Percentiles rank a stretch among this genome's conserved stretches.
phyloP scores from a whole-genome alignment of 2,329 filamentous ascomycete species.

The Curvularia verruculosa region DNA sequence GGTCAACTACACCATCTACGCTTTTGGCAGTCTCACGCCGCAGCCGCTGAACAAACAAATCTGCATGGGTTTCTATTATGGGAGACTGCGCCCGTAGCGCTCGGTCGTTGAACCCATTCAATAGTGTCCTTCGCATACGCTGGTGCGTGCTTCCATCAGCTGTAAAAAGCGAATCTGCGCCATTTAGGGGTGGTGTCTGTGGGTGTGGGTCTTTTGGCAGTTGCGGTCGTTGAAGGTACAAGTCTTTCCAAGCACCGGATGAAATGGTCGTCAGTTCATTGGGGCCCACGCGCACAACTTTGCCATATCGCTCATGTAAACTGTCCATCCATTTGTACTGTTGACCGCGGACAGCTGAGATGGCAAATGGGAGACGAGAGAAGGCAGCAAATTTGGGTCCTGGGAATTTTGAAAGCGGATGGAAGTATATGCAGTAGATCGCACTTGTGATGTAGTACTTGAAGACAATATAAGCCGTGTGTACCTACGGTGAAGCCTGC shows the following conservation, averaged over 20 bases:
- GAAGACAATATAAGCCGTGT: not conserved
- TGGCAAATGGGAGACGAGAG: slow-evolving; percentile 9
- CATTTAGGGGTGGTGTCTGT: slow-evolving; percentile 5
- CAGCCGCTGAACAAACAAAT: slow-evolving; percentile 2
- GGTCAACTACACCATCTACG: not conserved
- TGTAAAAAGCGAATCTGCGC: slow-evolving; percentile 8
- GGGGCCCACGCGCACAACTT: slow-evolving; percentile 17
- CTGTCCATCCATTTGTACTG: slow-evolving; percentile 9
- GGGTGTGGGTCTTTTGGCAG: slow-evolving; percentile 5
- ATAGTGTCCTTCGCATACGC: slow-evolving; percentile 6
- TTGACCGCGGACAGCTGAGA: slow-evolving; percentile 6
- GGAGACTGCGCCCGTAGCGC: slow-evolving; percentile 4
- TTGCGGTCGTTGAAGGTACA: slow-evolving; percentile 9
- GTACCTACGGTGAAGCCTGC: not conserved
- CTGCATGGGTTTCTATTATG: slow-evolving; percentile 3
- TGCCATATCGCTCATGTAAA: slow-evolving; percentile 18
- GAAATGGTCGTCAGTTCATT: slow-evolving; percentile 7
- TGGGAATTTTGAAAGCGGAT: slow-evolving; percentile 4
- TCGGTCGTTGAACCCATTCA: slow-evolving; percentile 7
- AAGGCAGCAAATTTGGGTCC: slow-evolving; percentile 7
- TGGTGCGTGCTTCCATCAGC: slow-evolving; percentile 5
- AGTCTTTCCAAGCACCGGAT: slow-evolving; percentile 7
- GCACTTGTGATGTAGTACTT: slow-evolving; percentile 5
- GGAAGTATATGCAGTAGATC: slow-evolving; percentile 3
- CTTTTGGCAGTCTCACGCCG: slow-evolving; percentile 5